Evolutionary conservation across 306 rosid genomes (phyloP).

Genomic region (Sphenostylis stenocarpa): DNA sequence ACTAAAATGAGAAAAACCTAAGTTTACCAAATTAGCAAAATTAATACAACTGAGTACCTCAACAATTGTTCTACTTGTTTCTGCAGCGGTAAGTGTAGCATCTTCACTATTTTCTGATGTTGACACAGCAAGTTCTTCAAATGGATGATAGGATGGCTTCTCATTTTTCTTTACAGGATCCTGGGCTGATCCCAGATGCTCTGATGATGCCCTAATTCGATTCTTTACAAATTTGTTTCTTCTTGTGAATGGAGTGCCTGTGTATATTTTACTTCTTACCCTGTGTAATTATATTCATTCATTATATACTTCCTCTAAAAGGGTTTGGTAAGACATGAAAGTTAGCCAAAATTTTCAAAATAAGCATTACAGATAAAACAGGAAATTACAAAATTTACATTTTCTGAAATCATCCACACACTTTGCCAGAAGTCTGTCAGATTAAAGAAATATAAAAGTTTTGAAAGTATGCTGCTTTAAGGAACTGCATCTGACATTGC

Average conservation of each 20-base stretch:
- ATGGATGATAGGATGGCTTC: slow-evolving; percentile 82
- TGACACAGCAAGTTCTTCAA: slow-evolving; percentile 65
- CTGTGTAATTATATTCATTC: slow-evolving; percentile 43
- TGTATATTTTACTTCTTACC: slow-evolving; percentile 48
- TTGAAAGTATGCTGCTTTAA: neutral
- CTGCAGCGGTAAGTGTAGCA: slow-evolving; percentile 73
- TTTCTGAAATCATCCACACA: slow-evolving; percentile 4
- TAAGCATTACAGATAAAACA: neutral
- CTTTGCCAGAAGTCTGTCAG: neutral
- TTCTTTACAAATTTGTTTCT: slow-evolving; percentile 52
- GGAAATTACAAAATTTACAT: slow-evolving; percentile 2
- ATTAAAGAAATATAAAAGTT: neutral
- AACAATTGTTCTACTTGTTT: slow-evolving; percentile 79
- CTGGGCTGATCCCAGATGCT: slow-evolving; percentile 63
- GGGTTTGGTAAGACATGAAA: slow-evolving; percentile 7
- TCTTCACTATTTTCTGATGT: slow-evolving; percentile 53
- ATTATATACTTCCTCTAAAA: slow-evolving; percentile 4
- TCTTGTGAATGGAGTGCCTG: slow-evolving; percentile 44
- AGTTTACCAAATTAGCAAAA: slow-evolving; percentile 22
- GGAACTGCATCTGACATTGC: slow-evolving; percentile 15
- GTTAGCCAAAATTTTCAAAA: slow-evolving; percentile 3
- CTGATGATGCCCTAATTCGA: slow-evolving; percentile 63
- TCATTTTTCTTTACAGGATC: slow-evolving; percentile 68
- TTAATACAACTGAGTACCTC: slow-evolving; percentile 57
- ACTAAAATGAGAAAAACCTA: slow-evolving; percentile 22